Conservation (phyloP, 768 basidiomycete genomes). For the Pisolithus albus region DNA sequence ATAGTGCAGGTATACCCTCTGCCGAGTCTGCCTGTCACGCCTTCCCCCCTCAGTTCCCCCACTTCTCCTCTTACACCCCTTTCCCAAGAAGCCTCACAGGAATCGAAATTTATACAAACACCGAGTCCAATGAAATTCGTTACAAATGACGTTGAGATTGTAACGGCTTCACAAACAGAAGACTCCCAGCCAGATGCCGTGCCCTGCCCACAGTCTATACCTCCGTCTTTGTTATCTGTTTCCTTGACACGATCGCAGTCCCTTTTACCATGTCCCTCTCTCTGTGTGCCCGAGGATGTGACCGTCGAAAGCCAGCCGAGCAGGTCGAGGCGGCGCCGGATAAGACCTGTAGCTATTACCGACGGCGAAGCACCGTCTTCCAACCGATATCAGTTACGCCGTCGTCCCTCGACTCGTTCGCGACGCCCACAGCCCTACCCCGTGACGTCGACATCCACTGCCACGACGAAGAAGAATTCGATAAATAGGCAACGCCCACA, state of each 20-base stretch:
- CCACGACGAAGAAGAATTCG: conserved; percentile 7
- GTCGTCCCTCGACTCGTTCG: conserved; percentile 14
- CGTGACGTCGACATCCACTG: conserved; percentile 1
- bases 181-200: not conserved
- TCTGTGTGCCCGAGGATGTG: conserved; percentile 4
- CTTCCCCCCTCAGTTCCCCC: conserved; percentile 15
- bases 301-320: not conserved
- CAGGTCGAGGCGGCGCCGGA: not conserved
- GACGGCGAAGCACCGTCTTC: conserved; percentile 2
- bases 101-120: conserved; percentile 41
- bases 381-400: conserved; percentile 26
- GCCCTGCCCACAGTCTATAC: not conserved
- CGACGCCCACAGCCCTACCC: conserved; percentile 13
- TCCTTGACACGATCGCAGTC: not conserved
- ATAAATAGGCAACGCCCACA: conserved; percentile 2
- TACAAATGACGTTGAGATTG: conserved; percentile 24
- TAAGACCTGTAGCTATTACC: not conserved
- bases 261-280: not conserved
- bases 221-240: not conserved
- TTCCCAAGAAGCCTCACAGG: conserved; percentile 33
- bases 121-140: conserved; percentile 33
- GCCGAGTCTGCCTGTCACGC: conserved; percentile 4
- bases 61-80: conserved; percentile 25
- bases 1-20: conserved; percentile 3
- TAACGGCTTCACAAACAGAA: conserved; percentile 35